A percentile compares a stretch with the other conserved stretches of the same genome.
phyloP scores from a whole-genome alignment of 257 asterid species.

The Paraleonurus japonicus region DNA sequence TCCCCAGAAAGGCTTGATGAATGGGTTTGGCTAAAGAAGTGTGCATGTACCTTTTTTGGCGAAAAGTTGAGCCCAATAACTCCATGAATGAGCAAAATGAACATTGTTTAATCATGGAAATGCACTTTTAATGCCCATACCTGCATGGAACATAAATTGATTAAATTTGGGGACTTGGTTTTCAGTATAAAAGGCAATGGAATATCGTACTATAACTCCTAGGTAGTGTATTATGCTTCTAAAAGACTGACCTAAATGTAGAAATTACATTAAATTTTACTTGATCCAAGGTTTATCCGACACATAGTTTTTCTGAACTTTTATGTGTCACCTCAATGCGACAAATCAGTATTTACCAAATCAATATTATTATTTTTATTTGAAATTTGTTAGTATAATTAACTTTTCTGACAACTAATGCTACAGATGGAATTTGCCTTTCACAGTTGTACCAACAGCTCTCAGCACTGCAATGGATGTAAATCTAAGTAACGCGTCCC shows the following conservation, averaged over 20 bases:
- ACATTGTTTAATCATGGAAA: not conserved
- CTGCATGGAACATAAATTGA: not conserved
- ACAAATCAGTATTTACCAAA: not conserved
- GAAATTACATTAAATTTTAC: slow-evolving; percentile 1
- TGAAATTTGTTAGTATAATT: slow-evolving; percentile 42
- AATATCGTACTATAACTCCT: slow-evolving; percentile 2
- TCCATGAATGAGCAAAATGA: not conserved
- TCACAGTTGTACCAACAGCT: slow-evolving; percentile 99
- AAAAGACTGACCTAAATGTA: not conserved
- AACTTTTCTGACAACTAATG: slow-evolving; percentile 84
- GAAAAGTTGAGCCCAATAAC: not conserved
- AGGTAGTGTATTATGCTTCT: not conserved
- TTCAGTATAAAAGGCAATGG: not conserved
- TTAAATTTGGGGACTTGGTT: not conserved
- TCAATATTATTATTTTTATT: not conserved
- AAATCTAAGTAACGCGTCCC: slow-evolving; percentile 93
- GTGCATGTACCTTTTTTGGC: not conserved
- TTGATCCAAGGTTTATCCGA: not conserved
- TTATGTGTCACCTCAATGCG: not conserved
- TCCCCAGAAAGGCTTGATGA: no score
- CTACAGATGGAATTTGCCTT: slow-evolving; percentile 92
- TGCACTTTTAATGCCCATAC: not conserved
- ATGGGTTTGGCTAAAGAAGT: not conserved
- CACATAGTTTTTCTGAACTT: not conserved
- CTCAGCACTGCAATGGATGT: slow-evolving; percentile 98